Evolutionary conservation across 495 filamentous ascomycete species (phyloP).

Genomic region (Talaromyces adpressus): DNA sequence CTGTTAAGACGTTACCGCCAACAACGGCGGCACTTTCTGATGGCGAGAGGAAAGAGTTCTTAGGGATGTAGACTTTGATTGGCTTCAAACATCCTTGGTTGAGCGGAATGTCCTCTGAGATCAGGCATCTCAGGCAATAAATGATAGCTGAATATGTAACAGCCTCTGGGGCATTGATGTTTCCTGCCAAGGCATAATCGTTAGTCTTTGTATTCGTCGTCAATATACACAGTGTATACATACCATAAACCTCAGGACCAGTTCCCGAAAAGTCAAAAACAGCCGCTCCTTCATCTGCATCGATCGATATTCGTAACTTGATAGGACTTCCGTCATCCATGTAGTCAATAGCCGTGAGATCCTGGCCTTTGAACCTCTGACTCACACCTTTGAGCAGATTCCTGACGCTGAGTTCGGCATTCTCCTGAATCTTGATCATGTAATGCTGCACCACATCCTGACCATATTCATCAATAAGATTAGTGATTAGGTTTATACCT

Average conservation of each 20-base stretch:
- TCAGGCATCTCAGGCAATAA: conserved; percentile 82
- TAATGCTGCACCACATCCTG: conserved; percentile 86
- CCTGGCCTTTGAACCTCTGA: conserved; percentile 59
- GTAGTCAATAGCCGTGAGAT: conserved; percentile 70
- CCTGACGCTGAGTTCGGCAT: conserved; percentile 77
- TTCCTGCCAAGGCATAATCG: conserved; percentile 28
- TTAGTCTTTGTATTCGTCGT: neutral
- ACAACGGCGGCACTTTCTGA: conserved; percentile 79
- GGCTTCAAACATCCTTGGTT: conserved; percentile 91
- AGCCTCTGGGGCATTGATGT: conserved; percentile 84
- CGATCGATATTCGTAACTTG: conserved; percentile 64
- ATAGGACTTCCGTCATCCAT: conserved; percentile 90
- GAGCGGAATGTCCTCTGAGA: conserved; percentile 82
- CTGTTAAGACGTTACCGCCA: conserved; percentile 77
- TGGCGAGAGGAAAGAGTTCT: conserved; percentile 70
- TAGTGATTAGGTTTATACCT: conserved; percentile 79
- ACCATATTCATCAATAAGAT: conserved; percentile 83
- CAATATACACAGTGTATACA: neutral
- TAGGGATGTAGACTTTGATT: conserved; percentile 72
- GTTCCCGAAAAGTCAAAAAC: conserved; percentile 73
- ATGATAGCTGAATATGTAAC: conserved; percentile 88
- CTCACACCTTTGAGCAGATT: conserved; percentile 69
- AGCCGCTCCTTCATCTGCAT: conserved; percentile 69
- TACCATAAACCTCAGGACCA: conserved; percentile 72
- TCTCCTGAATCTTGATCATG: conserved; percentile 87